Conservation (phyloP, 1,284 basidiomycete genomes). For the Ustilago esculenta region DNA sequence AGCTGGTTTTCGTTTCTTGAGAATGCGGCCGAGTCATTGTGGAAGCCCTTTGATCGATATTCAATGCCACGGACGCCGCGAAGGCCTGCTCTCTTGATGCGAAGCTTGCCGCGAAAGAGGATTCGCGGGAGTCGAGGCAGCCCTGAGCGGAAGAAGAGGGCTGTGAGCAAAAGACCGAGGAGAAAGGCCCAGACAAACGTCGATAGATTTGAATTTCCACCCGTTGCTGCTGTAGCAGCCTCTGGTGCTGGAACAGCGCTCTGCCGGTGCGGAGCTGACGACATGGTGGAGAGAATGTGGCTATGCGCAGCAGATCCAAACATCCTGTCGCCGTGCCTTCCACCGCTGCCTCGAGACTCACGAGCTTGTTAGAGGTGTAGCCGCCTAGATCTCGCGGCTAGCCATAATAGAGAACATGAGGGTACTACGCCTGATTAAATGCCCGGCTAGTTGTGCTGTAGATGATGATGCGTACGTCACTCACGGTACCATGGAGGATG, state of each 20-base stretch:
- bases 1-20: slow-evolving; percentile 31
- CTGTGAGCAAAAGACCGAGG: slow-evolving; percentile 27
- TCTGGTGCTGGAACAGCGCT: slow-evolving; percentile 1
- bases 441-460: too few relatives aligned
- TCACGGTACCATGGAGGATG: too few relatives aligned
- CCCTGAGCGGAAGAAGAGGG: slow-evolving; percentile 56
- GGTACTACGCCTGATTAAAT: too few relatives aligned
- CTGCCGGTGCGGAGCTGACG: neutral
- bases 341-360: too few relatives aligned
- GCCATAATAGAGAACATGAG: too few relatives aligned
- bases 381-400: too few relatives aligned
- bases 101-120: slow-evolving; percentile 53
- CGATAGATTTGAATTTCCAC: slow-evolving; percentile 4
- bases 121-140: slow-evolving; percentile 54
- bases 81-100: slow-evolving; percentile 47
- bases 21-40: slow-evolving; percentile 34
- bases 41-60: slow-evolving; percentile 54
- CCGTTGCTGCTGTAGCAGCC: neutral
- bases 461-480: too few relatives aligned
- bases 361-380: too few relatives aligned
- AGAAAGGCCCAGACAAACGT: slow-evolving; percentile 22
- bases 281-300: neutral
- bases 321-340: too few relatives aligned
- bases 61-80: slow-evolving; percentile 59
- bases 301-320: too few relatives aligned